phyloP scores from a whole-genome alignment of 208 protist species.

The Leptomonas seymouri region DNA sequence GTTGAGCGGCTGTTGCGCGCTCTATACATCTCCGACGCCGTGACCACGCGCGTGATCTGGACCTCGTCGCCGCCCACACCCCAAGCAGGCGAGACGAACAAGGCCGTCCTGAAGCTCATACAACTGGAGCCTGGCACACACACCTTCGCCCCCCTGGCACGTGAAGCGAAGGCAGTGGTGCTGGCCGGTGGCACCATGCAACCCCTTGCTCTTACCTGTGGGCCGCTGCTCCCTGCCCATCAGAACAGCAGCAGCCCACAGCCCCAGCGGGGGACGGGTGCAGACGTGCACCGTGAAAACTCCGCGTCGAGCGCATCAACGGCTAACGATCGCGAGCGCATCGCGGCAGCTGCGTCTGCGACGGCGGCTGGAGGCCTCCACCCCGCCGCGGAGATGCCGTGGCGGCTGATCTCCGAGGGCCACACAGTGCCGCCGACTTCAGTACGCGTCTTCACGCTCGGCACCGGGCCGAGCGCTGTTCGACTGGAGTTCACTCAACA shows the following conservation, averaged over 20 bases:
- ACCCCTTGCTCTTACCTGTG: conserved; percentile 81
- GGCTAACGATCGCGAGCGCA: no score
- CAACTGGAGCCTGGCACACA: conserved; percentile 72
- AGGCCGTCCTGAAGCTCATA: conserved; percentile 43
- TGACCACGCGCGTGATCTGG: conserved; percentile 33
- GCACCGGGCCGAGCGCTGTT: conserved; percentile 56
- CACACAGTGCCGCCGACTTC: conserved; percentile 89
- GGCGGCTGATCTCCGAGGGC: conserved; percentile 62
- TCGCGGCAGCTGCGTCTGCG: neutral
- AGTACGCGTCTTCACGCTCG: conserved; percentile 70
- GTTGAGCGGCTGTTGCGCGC: conserved; percentile 32
- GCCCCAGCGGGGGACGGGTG: neutral
- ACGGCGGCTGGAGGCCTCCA: conserved; percentile 10
- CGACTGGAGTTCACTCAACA: conserved; percentile 64
- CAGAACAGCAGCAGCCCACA: neutral
- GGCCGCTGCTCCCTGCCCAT: conserved; percentile 54
- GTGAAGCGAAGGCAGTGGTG: conserved; percentile 63
- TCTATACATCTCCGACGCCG: conserved; percentile 34
- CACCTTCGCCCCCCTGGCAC: conserved; percentile 60
- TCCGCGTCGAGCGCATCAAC: no score
- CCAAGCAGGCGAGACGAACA: neutral
- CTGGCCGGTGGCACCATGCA: conserved; percentile 95
- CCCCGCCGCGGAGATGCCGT: conserved; percentile 18
- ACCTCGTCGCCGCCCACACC: neutral
- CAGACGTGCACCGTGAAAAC: no score